Conservation (phyloP, 495 filamentous ascomycete species). For the Penicillium nucicola region DNA sequence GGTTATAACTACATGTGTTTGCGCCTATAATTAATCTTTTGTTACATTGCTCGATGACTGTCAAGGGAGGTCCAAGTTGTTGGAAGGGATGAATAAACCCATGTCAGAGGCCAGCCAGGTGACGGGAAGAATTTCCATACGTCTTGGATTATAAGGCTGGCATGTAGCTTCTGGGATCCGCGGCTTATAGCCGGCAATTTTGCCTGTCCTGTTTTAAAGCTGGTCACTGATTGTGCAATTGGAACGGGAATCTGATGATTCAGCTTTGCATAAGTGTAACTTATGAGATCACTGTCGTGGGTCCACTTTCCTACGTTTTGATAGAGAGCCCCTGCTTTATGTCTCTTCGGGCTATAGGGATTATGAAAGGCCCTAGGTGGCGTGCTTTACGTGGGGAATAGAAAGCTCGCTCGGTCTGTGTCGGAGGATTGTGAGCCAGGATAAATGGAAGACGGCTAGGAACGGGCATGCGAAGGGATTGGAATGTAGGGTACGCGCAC, state of each 20-base stretch:
- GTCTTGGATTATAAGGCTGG: constrained; percentile 1
- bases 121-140: constrained; percentile 10
- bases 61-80: constrained; percentile 1
- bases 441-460: constrained; percentile 1
- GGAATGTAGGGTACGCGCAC: constrained; percentile 6
- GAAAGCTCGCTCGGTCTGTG: not conserved
- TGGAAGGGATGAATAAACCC: constrained; percentile 3
- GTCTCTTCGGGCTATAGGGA: not conserved
- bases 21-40: not conserved
- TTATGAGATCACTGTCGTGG: not conserved
- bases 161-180: constrained; percentile 1
- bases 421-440: constrained; percentile 5
- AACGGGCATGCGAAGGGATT: constrained; percentile 6
- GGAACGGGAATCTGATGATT: not conserved
- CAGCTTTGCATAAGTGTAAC: not conserved
- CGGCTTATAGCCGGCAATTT: not conserved
- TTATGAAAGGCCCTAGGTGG: constrained; percentile 1
- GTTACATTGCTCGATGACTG: constrained; percentile 8
- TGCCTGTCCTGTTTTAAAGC: not conserved
- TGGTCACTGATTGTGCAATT: not conserved
- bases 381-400: constrained; percentile 7
- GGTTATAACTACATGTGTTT: constrained; percentile 3
- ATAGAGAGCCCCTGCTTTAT: not conserved
- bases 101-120: constrained; percentile 4
- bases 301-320: not conserved